Evolutionary conservation across 2,329 filamentous ascomycete species (phyloP), one percentile per base, ranked within the genome.

Genomic region (Aspergillus hortae): DNA sequence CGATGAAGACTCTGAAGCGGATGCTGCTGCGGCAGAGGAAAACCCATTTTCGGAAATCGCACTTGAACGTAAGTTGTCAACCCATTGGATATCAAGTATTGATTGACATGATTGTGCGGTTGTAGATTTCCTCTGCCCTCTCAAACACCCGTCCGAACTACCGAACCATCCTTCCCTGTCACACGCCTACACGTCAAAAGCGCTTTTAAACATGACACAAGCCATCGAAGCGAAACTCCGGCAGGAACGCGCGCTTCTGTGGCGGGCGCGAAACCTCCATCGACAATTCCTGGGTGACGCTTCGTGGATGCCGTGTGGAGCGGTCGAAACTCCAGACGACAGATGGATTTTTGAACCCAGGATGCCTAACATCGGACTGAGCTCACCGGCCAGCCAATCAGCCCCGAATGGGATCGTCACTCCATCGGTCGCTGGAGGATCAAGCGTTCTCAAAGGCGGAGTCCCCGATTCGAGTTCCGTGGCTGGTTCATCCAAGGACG

Each of bases 121-220:
- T 52, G 10, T 58, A 84, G 81, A 77, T 30, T 73, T 86, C 10
- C 74, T 87, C 40, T 76, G 79, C 52, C 84, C 84, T n/a, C 67
- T 87, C 48, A 85, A 80, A 32, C 80, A 83, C 44, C 81, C 83
- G 33, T 80, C 82, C 49, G 81, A 85, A 56, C 72, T 87, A 21
- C 75, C 80, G 2, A 73, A 70, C 25, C 84, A 87, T 61, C 82
- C 83, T 53, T 80, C 81, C 23, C 66, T 85, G 58, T 82, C 80
- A 48, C 67, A 78, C 48, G 74, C 82, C 2, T 87, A 84, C 64
- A 80, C 77, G 25, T 83, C 81, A 48, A 78, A 76, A 53, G 81
- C 81, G 38, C 74, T 87, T 15, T 77, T 76, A 25, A 76, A 82
- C 40, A 80, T 86, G 74, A 78, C 80, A 11, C 69, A 72, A 51